Conservation (phyloP, 2,329 filamentous ascomycete species). For the Phialophora verrucosa region DNA sequence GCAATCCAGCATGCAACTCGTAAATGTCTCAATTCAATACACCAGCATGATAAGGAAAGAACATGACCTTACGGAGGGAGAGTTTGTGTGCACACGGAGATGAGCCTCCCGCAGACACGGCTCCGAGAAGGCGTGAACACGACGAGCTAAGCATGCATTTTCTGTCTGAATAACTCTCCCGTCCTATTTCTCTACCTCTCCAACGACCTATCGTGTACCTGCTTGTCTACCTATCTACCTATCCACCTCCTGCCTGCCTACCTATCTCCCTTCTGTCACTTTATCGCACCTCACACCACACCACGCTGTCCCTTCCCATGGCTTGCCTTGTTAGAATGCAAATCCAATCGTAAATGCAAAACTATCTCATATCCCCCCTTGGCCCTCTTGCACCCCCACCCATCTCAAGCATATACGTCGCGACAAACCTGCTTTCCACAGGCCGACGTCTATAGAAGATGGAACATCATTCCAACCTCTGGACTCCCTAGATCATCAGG, state of each 20-base stretch:
- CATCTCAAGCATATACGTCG: slow-evolving; percentile 49
- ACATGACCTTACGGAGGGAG: background rate
- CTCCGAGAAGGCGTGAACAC: background rate
- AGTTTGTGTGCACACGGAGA: background rate
- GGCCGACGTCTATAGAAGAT: slow-evolving; percentile 57
- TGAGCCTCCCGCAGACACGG: background rate
- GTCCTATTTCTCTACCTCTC: background rate
- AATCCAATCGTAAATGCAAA: background rate
- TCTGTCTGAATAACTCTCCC: background rate
- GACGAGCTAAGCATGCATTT: background rate
- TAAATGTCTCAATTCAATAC: background rate
- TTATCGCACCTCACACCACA: background rate
- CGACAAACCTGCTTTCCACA: slow-evolving; percentile 41
- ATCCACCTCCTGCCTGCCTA: too few species aligned
- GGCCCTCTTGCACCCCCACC: slow-evolving; percentile 22
- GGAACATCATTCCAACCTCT: slow-evolving; percentile 46
- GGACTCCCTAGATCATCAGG: slow-evolving; percentile 40
- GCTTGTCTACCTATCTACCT: too few species aligned
- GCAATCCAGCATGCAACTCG: background rate
- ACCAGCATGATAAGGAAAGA: background rate
- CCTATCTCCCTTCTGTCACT: background rate
- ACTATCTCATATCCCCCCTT: too few species aligned
- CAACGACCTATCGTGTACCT: too few species aligned
- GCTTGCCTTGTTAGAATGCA: background rate
- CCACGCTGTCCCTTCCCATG: background rate